phyloP scores from a whole-genome alignment of 2,329 filamentous ascomycete species.

The Epichloe bromicola region DNA sequence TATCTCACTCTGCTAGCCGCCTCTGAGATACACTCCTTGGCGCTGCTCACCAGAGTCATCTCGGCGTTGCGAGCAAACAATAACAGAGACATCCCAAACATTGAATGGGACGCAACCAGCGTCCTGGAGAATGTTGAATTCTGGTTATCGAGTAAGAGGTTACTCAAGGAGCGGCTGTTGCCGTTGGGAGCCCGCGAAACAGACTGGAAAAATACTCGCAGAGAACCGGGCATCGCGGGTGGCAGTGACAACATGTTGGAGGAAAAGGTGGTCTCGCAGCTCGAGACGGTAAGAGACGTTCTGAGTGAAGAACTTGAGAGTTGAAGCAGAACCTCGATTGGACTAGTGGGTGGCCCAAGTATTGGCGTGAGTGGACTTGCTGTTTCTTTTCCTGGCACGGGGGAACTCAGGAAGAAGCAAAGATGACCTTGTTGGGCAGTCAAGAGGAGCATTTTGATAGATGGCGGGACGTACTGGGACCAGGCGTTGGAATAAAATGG shows the following conservation, averaged over 20 bases:
- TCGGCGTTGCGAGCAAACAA: constrained; percentile 51
- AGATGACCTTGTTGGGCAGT: not conserved
- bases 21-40: constrained; percentile 66
- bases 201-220: constrained; percentile 40
- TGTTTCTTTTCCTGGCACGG: not conserved
- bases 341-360: not conserved
- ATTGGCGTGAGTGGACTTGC: not conserved
- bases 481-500: constrained; percentile 9
- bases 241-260: constrained; percentile 54
- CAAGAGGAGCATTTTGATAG: constrained; percentile 1
- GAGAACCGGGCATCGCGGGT: constrained; percentile 20
- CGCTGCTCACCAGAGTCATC: constrained; percentile 63
- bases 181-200: constrained; percentile 61
- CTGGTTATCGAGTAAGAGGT: constrained; percentile 56
- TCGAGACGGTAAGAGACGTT: constrained; percentile 47
- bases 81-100: constrained; percentile 55
- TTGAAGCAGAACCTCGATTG: constrained; percentile 4
- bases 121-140: constrained; percentile 76
- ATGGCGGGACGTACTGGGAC: constrained; percentile 2
- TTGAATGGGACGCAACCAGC: constrained; percentile 61
- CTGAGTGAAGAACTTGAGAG: constrained; percentile 37
- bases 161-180: constrained; percentile 60
- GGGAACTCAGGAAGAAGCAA: not conserved
- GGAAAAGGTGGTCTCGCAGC: constrained; percentile 58
- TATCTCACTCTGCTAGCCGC: constrained; percentile 61